phyloP scores from a whole-genome alignment of 1,139 yeast genomes.

The Kluyveromyces sp. region DNA sequence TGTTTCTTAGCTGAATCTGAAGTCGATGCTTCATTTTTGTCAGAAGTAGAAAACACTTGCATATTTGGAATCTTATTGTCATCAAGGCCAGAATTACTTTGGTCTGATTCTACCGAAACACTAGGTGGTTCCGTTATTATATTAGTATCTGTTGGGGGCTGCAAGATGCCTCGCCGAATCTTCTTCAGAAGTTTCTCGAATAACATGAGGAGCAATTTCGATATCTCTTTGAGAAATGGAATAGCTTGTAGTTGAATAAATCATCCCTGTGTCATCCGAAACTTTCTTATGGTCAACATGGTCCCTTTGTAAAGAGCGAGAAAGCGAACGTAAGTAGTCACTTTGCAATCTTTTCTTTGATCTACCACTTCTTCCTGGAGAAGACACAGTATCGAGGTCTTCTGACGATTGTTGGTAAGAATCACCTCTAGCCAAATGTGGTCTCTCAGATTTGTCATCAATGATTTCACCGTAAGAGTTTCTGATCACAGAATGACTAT shows the following conservation, averaged over 20 bases:
- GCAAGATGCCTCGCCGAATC: slow-evolving; percentile 10
- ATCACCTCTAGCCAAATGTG: slow-evolving; percentile 28
- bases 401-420: slow-evolving; percentile 21
- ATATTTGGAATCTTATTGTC: too few relatives aligned
- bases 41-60: too few relatives aligned
- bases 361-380: slow-evolving; percentile 15
- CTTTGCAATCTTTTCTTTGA: slow-evolving; percentile 16
- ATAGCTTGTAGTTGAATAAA: slow-evolving; percentile 20
- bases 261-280: slow-evolving; percentile 1
- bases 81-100: too few relatives aligned
- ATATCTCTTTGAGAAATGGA: slow-evolving; percentile 19
- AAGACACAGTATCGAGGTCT: slow-evolving; percentile 8
- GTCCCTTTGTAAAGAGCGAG: slow-evolving; percentile 19
- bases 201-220: slow-evolving; percentile 20
- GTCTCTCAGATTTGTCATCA: slow-evolving; percentile 19
- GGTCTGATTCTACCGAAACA: not conserved
- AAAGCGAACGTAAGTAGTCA: slow-evolving; percentile 25
- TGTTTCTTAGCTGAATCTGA: too few relatives aligned
- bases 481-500: slow-evolving; percentile 12
- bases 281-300: slow-evolving; percentile 15
- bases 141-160: slow-evolving; percentile 2
- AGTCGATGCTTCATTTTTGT: not conserved
- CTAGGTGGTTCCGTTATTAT: not conserved
- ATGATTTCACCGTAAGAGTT: slow-evolving; percentile 27
- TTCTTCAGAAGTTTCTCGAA: slow-evolving; percentile 15